These are phyloP conservation scores for Eucalyptus marginata DNA, from an alignment of 345 rosid genomes.

Conservation along the genomic window DNA sequence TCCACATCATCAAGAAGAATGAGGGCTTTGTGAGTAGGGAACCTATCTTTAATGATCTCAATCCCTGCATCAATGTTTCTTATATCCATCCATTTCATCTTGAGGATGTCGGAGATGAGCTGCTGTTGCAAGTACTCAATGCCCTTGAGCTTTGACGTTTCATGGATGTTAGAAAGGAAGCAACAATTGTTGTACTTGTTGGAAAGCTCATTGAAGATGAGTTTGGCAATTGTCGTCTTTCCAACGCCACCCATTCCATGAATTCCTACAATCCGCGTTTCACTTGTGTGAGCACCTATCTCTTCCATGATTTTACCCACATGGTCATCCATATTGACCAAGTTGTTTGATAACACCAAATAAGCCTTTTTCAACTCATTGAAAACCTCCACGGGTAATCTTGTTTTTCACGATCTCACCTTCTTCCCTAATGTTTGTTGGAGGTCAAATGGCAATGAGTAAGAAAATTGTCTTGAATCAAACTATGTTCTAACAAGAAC, in stretches of 20 bases:
- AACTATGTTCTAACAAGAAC: background rate
- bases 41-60: fast-evolving
- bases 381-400: fast-evolving
- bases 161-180: background rate
- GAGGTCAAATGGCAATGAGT: background rate
- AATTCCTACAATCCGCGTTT: fast-evolving
- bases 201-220: background rate
- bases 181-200: background rate
- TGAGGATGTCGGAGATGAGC: fast-evolving
- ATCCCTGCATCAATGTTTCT: background rate
- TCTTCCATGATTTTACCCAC: fast-evolving
- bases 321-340: fast-evolving
- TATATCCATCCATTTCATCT: fast-evolving
- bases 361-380: background rate
- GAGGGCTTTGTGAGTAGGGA: fast-evolving
- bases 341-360: fast-evolving
- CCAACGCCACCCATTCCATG: background rate
- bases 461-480: fast-evolving
- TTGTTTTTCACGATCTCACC: fast-evolving
- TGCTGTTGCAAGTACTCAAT: fast-evolving
- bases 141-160: fast-evolving
- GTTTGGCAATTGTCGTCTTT: background rate
- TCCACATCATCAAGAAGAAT: background rate
- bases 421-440: background rate
- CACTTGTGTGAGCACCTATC: background rate